phyloP scores from a whole-genome alignment of 805 yeast species.

The Metschnikowia amazonensis region DNA sequence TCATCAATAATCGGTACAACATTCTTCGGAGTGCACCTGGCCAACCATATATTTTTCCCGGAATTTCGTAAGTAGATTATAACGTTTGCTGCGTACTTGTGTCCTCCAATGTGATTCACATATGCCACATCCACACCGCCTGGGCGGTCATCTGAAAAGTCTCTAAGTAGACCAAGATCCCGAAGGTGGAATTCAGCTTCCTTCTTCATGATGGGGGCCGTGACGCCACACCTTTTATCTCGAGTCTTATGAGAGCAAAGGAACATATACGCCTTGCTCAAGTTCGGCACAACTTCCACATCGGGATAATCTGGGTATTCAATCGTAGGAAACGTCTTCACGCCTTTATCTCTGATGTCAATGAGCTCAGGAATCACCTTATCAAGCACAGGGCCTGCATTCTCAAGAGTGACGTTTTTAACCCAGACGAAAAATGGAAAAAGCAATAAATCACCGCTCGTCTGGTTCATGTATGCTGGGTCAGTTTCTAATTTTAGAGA shows the following conservation, averaged over 20 bases:
- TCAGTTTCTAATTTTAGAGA: slow-evolving; percentile 40
- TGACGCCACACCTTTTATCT: slow-evolving; percentile 89
- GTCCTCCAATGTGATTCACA: slow-evolving; percentile 93
- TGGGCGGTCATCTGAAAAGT: slow-evolving; percentile 67
- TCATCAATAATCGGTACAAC: slow-evolving; percentile 72
- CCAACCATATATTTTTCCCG: slow-evolving; percentile 86
- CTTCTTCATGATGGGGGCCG: slow-evolving; percentile 86
- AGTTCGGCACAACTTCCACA: slow-evolving; percentile 29
- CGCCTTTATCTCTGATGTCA: slow-evolving; percentile 16
- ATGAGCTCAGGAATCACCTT: slow-evolving; percentile 42
- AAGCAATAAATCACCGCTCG: slow-evolving; percentile 57
- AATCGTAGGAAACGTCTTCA: slow-evolving; percentile 9
- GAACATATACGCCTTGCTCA: slow-evolving; percentile 49
- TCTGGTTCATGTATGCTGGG: slow-evolving; percentile 39
- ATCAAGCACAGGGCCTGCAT: slow-evolving; percentile 44
- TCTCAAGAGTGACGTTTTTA: slow-evolving; percentile 41
- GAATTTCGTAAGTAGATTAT: slow-evolving; percentile 60
- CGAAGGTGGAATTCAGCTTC: slow-evolving; percentile 72
- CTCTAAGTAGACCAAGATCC: slow-evolving; percentile 70
- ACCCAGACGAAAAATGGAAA: slow-evolving; percentile 77
- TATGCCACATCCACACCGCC: slow-evolving; percentile 70
- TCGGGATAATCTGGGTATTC: slow-evolving; percentile 21
- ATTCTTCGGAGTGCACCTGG: slow-evolving; percentile 75
- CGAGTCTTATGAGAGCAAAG: slow-evolving; percentile 88
- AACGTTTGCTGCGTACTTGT: slow-evolving; percentile 88